Base-by-base conservation (phyloP, 345 rosid species). In the Dovyalis caffra region DNA sequence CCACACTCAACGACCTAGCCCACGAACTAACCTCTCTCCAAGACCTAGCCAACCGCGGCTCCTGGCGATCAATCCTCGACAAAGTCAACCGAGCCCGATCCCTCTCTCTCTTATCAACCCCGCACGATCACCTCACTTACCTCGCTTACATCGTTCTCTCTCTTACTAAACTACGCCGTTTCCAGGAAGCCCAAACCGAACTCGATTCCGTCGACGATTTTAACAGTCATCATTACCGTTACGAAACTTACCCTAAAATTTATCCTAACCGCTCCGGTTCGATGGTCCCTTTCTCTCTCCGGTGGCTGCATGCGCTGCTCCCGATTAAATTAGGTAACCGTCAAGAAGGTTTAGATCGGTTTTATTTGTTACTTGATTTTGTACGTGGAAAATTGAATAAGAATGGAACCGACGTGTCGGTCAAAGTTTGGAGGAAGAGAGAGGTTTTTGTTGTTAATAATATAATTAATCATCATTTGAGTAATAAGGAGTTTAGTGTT, bases 61-160 rank as follows among this genome's bases (percentile, higher is more conserved):
- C 94, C 16, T 95, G 98, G 99, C 90, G 90, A 34, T 76, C 98
- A 58, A 82, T 95, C 76, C 81, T 93, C 78, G 98, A 95, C 74
- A 88, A 87, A 56, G 91, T 91, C 31, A 60, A 88, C 6, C 85
- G 83, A 45, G 87, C 98, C 33, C 90, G 87, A 53, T 89, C 96
- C 49, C 81, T 71, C 63, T 80, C 87, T 33, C 84, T 89, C 72
- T 92, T 95, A 64, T 58, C 84, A 21, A 86, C 85, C 25, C 97
- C 98, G 33, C 96, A 93, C 85, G 93, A 93, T 80, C 89, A 87
- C 83, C 94, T 93, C 83, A 91, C 89, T 61, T 95, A 91, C 76
- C 90, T 90, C 58, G 79, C 97, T 34, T 95, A 85, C 89, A 89
- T 88, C 72, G 89, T 86, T 60, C 89, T 93, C 75, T 94, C 97